Base-by-base conservation (phyloP, 805 yeast genomes). In the Maudiozyma turicensis region DNA sequence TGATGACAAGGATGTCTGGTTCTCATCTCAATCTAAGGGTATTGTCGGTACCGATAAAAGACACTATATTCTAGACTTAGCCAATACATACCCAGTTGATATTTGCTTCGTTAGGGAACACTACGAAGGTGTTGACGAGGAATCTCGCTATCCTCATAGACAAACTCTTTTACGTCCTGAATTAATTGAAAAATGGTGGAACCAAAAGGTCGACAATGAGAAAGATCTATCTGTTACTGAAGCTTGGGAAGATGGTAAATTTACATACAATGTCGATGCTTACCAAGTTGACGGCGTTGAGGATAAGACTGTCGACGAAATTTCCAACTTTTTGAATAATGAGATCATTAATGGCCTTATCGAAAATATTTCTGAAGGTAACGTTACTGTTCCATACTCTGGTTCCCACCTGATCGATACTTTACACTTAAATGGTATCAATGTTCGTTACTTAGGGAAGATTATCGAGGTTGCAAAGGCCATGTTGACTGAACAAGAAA, bases 121-220 rank as follows among this genome's bases (percentile, higher is more conserved):
- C 61, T 77, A 55, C 55, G 75, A 72, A 53, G 54, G 50, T 14
- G 69, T 65, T 2, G 53, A 64, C 6, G 73, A 65, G n/a, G 59
- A 60, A 37, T 66, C 70, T 5, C 72, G 79, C 9, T 90, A 89
- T 63, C 96, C 96, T 14, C 96, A 88, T 62, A 77, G 79, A 54
- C 86, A 88, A 67, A 74, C 85, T 11, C 76, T 85, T 29, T 60
- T 91, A 43, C 82, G 98, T 69, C 81, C 81, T 54, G 98, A 91
- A 69, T 93, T 96, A 14, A 80, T 91, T 44, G 91, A 82, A 56
- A 86, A 82, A 58, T 91, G 96, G 96, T 87, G 93, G 83, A 78
- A 77, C 60, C 67, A 79, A 51, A 79, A 82, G 61, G 75, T 84
- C 3, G 77, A 84, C 13, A 72, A 44, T 13, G 57, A 58, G 8